Evolutionary conservation across 148 eudicot genomes (phyloP).

Genomic region (Nepenthes gracilis): DNA sequence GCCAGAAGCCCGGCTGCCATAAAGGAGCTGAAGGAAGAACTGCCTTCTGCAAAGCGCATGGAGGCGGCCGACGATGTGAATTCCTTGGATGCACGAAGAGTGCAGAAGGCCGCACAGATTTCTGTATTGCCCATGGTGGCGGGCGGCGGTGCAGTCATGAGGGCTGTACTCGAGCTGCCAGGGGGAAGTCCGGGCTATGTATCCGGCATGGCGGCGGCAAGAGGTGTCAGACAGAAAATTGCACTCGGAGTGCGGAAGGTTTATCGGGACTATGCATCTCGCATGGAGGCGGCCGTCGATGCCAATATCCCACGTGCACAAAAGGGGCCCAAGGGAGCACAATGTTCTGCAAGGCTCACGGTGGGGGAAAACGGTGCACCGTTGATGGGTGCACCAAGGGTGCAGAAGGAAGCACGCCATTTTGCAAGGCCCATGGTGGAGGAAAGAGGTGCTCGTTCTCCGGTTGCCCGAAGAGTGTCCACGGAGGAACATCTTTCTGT

Average conservation of each 20-base stretch:
- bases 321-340: conserved; percentile 99
- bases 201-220: conserved; percentile 98
- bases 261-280: conserved; percentile 94
- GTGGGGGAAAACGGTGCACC: conserved; percentile 93
- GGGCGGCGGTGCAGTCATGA: conserved; percentile 82
- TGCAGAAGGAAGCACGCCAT: conserved; percentile 93
- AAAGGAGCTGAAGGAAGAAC: conserved; percentile 99
- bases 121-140: conserved; percentile 93
- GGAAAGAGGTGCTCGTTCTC: conserved; percentile 84
- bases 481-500: conserved; percentile 88
- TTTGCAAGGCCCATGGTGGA: conserved; percentile 97
- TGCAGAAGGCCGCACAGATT: conserved; percentile 91
- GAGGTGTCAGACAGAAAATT: conserved; percentile 76
- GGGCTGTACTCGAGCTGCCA: conserved; percentile 74
- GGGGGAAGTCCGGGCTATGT: conserved; percentile 92
- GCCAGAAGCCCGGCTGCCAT: conserved; percentile 78
- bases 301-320: conserved; percentile 61
- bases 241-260: conserved; percentile 93
- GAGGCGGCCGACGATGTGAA: conserved; percentile 90
- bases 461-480: conserved; percentile 93
- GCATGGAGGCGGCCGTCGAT: conserved; percentile 96
- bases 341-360: conserved; percentile 93
- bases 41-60: conserved; percentile 97
- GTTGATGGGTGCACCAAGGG: conserved; percentile 76
- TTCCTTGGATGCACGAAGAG: conserved; percentile 84